Percentiles rank a stretch among this genome's conserved stretches.
phyloP scores from a whole-genome alignment of 2,329 filamentous ascomycete species.

The Polytolypa hystricis region DNA sequence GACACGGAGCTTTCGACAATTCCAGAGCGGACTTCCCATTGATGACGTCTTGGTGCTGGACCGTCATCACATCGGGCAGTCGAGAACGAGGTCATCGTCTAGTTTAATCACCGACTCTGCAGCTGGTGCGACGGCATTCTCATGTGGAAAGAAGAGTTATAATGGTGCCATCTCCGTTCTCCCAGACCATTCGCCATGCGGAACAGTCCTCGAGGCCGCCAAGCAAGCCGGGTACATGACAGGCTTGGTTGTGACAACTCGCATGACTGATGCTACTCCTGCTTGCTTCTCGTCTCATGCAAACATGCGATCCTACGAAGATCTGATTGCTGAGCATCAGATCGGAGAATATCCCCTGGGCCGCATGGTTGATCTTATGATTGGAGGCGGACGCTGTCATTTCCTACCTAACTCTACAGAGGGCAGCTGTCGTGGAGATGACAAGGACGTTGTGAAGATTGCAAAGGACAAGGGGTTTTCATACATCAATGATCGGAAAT shows the following conservation, averaged over 20 bases:
- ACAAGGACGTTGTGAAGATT: constrained; percentile 60
- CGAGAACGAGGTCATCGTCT: constrained; percentile 70
- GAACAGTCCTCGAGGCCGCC: constrained; percentile 85
- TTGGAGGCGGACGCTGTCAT: constrained; percentile 87
- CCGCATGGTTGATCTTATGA: constrained; percentile 77
- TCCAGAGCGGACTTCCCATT: constrained; percentile 58
- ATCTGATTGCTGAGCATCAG: constrained; percentile 86
- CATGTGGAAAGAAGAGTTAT: constrained; percentile 86
- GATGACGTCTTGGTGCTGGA: constrained; percentile 72
- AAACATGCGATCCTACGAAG: constrained; percentile 65
- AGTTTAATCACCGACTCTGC: constrained; percentile 90
- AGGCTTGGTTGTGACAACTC: constrained; percentile 86
- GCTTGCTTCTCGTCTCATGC: constrained; percentile 91
- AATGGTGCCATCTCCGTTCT: constrained; percentile 90
- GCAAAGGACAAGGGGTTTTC: constrained; percentile 71
- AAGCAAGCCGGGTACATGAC: constrained; percentile 87
- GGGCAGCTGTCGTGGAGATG: constrained; percentile 72
- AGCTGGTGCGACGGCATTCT: constrained; percentile 94
- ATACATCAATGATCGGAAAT: constrained; percentile 60
- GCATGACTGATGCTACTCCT: constrained; percentile 90
- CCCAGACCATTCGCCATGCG: constrained; percentile 76
- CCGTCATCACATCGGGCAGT: constrained; percentile 79
- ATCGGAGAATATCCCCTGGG: constrained; percentile 79
- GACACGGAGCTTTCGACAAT: constrained; percentile 77
- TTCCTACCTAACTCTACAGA: constrained; percentile 73